Evolutionary conservation across 1,284 basidiomycete species (phyloP).

Genomic region (Ganoderma sp.): DNA sequence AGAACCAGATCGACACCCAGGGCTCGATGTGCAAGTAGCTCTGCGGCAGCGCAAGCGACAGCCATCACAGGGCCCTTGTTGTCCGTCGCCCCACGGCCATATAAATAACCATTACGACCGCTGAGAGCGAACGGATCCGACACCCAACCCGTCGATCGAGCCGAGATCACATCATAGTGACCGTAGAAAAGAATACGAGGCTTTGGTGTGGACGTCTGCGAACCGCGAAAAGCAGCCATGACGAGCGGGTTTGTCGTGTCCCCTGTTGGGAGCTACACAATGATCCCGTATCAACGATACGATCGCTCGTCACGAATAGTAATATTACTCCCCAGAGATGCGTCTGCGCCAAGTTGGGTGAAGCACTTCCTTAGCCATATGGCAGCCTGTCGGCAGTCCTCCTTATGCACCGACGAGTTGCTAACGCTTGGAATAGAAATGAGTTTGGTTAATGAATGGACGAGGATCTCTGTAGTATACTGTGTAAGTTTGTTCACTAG

Average conservation of each 20-base stretch:
- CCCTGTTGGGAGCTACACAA: constrained; percentile 62
- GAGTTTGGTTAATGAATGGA: constrained; percentile 83
- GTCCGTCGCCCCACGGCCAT: constrained; percentile 91
- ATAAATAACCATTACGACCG: constrained; percentile 91
- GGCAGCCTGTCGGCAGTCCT: constrained; percentile 92
- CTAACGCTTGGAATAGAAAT: constrained; percentile 89
- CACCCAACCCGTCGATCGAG: constrained; percentile 78
- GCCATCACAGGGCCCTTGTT: constrained; percentile 96
- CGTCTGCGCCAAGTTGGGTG: constrained; percentile 82
- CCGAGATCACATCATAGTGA: constrained; percentile 93
- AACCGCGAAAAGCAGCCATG: constrained; percentile 82
- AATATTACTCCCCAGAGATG: constrained; percentile 63
- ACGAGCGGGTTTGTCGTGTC: constrained; percentile 82
- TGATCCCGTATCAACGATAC: not conserved
- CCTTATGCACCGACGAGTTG: constrained; percentile 67
- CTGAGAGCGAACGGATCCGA: constrained; percentile 85
- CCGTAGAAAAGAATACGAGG: constrained; percentile 89
- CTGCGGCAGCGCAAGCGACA: constrained; percentile 87
- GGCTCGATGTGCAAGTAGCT: constrained; percentile 73
- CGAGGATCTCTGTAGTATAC: constrained; percentile 58
- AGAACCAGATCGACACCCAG: constrained; percentile 90
- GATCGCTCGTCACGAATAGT: not conserved
- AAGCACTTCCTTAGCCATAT: constrained; percentile 90
- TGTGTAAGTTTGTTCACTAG: not conserved
- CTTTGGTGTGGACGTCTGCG: constrained; percentile 58